Evolutionary conservation across 2,329 filamentous ascomycete species (phyloP).

Genomic region (Eurotiales sp.): DNA sequence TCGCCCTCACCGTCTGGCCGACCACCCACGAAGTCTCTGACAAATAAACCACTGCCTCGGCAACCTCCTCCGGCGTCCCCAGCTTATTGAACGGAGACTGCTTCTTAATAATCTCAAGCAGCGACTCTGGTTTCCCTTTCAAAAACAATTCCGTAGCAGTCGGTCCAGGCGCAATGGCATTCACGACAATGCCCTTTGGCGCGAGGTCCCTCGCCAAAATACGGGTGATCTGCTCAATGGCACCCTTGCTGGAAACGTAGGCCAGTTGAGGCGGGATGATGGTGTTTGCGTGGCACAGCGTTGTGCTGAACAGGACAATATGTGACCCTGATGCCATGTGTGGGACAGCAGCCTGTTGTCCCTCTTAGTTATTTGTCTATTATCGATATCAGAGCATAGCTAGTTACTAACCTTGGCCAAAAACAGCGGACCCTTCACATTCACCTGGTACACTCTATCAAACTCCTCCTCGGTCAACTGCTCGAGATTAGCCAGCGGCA

Average conservation of each 20-base stretch:
- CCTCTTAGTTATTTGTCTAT: background rate
- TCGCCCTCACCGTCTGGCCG: constrained; percentile 47
- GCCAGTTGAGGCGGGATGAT: constrained; percentile 48
- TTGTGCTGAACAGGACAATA: constrained; percentile 53
- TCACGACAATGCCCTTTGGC: constrained; percentile 49
- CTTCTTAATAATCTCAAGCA: constrained; percentile 20
- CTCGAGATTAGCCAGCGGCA: constrained; percentile 50
- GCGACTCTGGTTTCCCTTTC: constrained; percentile 45
- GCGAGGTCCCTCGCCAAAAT: constrained; percentile 55
- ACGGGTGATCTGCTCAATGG: constrained; percentile 57
- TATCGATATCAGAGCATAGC: background rate
- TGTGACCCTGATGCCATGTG: constrained; percentile 49
- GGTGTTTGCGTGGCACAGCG: constrained; percentile 31
- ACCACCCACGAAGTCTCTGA: constrained; percentile 43
- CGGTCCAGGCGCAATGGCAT: constrained; percentile 52
- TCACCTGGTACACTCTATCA: constrained; percentile 48
- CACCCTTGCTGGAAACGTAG: constrained; percentile 57
- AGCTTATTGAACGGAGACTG: constrained; percentile 20
- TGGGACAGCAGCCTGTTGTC: constrained; percentile 46
- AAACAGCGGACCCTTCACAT: constrained; percentile 58
- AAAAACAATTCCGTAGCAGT: constrained; percentile 56
- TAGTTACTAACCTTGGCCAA: constrained; percentile 39
- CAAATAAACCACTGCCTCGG: constrained; percentile 43
- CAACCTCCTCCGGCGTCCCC: constrained; percentile 34
- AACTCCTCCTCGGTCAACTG: constrained; percentile 50